phyloP scores from a whole-genome alignment of 1,284 basidiomycete genomes.

The Malassezia restricta region DNA sequence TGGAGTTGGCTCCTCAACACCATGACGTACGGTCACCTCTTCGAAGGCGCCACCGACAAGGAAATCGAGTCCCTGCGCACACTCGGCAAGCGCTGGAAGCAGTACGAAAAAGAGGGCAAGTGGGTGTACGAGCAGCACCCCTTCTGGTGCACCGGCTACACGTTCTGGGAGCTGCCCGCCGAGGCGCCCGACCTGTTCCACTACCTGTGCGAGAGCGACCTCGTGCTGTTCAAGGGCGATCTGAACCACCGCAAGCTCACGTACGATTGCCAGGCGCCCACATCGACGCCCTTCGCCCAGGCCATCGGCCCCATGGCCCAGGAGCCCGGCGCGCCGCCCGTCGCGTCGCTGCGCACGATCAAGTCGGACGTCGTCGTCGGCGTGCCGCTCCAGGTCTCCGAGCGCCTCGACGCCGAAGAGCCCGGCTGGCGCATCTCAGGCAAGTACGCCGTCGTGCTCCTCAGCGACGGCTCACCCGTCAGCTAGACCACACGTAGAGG shows the following conservation, averaged over 20 bases:
- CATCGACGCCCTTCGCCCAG: constrained; percentile 74
- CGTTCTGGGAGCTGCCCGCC: constrained; percentile 68
- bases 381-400: constrained; percentile 56
- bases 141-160: constrained; percentile 46
- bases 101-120: constrained; percentile 77
- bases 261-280: constrained; percentile 55
- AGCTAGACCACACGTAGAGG: constrained; percentile 2
- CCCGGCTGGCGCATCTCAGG: constrained; percentile 70
- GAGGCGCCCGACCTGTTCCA: constrained; percentile 70
- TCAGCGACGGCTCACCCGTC: constrained; percentile 22
- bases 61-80: constrained; percentile 70
- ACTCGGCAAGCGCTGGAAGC: constrained; percentile 80
- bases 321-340: constrained; percentile 72
- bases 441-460: constrained; percentile 54
- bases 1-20: constrained; percentile 67
- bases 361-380: constrained; percentile 62
- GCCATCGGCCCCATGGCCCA: constrained; percentile 89
- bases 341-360: constrained; percentile 48
- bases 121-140: constrained; percentile 95
- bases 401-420: constrained; percentile 57
- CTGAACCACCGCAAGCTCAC: constrained; percentile 74
- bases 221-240: constrained; percentile 90
- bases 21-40: constrained; percentile 46
- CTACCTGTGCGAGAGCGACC: constrained; percentile 74
- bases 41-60: constrained; percentile 69